A percentile compares a stretch with the other conserved stretches of the same genome.
Conservation (phyloP, 2,329 filamentous ascomycete species). For the Coniella lustricola region DNA sequence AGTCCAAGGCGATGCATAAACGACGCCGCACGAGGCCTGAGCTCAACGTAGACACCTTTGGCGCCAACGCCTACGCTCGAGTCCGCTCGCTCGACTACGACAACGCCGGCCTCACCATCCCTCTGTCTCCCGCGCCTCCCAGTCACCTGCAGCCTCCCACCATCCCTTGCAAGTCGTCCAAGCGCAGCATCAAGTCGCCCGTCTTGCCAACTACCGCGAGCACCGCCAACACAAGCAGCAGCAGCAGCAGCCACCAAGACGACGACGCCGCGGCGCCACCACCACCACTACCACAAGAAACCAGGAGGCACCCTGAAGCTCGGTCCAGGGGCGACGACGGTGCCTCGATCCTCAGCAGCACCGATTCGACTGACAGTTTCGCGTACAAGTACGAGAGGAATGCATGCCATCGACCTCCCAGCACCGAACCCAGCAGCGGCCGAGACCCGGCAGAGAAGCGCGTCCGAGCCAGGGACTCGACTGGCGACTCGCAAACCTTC, state of each 20-base stretch:
- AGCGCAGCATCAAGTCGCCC: slow-evolving; percentile 15
- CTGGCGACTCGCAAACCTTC: slow-evolving; percentile 22
- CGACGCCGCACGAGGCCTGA: slow-evolving; percentile 28
- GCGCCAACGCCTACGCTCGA: slow-evolving; percentile 1
- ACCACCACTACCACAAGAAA: not conserved
- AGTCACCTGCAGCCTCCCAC: slow-evolving; percentile 2
- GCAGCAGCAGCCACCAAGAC: too few species aligned
- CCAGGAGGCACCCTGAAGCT: slow-evolving; percentile 21
- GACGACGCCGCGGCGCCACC: too few species aligned
- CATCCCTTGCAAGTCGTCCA: slow-evolving; percentile 15
- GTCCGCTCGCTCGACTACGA: not conserved
- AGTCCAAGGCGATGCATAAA: not conserved
- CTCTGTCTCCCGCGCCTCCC: slow-evolving; percentile 10
- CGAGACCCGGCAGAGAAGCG: not conserved
- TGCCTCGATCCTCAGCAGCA: slow-evolving; percentile 21
- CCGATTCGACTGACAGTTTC: slow-evolving; percentile 4
- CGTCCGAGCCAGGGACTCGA: slow-evolving; percentile 18
- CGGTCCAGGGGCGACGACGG: slow-evolving; percentile 22
- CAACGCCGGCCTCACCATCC: slow-evolving; percentile 10
- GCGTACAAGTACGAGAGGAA: slow-evolving; percentile 9
- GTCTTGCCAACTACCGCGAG: slow-evolving; percentile 15
- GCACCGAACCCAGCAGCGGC: slow-evolving; percentile 7
- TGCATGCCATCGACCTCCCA: slow-evolving; percentile 5
- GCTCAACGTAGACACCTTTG: slow-evolving; percentile 28
- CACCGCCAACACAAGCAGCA: slow-evolving; percentile 8